Conservation (phyloP, 2,329 filamentous ascomycete genomes). For the Parasarocladium wereldwijsianum region DNA sequence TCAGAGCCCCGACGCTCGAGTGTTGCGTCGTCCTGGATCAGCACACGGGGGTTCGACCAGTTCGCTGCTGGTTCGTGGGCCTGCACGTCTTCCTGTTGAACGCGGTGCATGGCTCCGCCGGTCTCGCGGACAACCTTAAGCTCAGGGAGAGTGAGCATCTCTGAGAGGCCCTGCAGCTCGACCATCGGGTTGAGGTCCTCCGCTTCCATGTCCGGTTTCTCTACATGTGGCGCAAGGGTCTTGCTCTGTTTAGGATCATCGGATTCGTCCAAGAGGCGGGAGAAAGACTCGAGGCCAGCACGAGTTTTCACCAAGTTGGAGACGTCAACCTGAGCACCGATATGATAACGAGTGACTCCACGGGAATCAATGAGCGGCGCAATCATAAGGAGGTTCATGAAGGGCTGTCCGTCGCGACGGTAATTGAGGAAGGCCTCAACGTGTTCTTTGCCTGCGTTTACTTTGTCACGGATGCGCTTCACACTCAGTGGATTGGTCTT, state of each 20-base stretch:
- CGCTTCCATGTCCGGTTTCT: constrained; percentile 7
- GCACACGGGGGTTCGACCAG: constrained; percentile 25
- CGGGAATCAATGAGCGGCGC: constrained; percentile 55
- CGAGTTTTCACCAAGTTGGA: constrained; percentile 53
- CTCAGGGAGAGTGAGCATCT: constrained; percentile 56
- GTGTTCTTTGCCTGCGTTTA: constrained; percentile 50
- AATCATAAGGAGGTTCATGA: constrained; percentile 66
- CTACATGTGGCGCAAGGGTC: constrained; percentile 6
- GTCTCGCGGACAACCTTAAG: constrained; percentile 46
- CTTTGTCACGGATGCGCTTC: constrained; percentile 43
- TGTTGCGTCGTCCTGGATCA: constrained; percentile 21
- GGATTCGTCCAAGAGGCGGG: constrained; percentile 21
- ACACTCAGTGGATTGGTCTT: constrained; percentile 51
- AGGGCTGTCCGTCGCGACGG: constrained; percentile 60
- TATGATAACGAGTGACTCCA: constrained; percentile 50
- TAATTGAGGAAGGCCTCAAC: constrained; percentile 67
- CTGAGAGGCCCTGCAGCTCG: constrained; percentile 11
- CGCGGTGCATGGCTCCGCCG: constrained; percentile 47
- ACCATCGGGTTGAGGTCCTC: constrained; percentile 24
- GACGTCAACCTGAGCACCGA: constrained; percentile 60
- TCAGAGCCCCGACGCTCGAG: constrained; percentile 9
- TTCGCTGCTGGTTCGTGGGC: constrained; percentile 25
- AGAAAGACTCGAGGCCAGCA: constrained; percentile 48
- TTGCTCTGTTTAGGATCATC: constrained; percentile 13
- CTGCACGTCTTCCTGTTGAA: constrained; percentile 15